phyloP scores from a whole-genome alignment of 2,329 filamentous ascomycete genomes.

The Penicillium brasilianum region DNA sequence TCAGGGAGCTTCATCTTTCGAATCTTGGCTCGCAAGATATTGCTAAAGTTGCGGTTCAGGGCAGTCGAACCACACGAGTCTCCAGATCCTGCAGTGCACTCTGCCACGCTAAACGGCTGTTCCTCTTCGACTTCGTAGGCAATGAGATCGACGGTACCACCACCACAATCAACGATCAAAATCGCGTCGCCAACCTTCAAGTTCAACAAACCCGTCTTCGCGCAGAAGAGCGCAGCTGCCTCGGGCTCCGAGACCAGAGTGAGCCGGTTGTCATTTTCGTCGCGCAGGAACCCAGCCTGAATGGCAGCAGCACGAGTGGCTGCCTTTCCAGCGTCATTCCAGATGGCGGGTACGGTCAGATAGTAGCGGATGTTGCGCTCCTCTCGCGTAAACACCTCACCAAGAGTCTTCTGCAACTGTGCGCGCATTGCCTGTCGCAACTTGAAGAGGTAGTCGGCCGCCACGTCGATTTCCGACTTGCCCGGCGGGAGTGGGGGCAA shows the following conservation, averaged over 20 bases:
- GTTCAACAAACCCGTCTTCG: constrained; percentile 93
- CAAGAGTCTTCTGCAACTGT: constrained; percentile 92
- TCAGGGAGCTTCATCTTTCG: constrained; percentile 99
- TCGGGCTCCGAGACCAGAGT: constrained; percentile 96
- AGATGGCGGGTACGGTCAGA: constrained; percentile 97
- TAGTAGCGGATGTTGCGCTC: constrained; percentile 98
- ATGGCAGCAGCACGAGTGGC: constrained; percentile 95
- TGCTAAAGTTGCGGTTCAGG: constrained; percentile 96
- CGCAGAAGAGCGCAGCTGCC: constrained; percentile 95
- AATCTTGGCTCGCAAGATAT: constrained; percentile 96
- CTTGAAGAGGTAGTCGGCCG: constrained; percentile 99
- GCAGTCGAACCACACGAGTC: constrained; percentile 99
- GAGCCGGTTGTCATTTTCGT: constrained; percentile 95
- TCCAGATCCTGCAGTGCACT: constrained; percentile 95
- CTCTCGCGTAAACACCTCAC: constrained; percentile 96
- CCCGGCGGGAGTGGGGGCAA: constrained; percentile 94
- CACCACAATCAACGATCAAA: constrained; percentile 96
- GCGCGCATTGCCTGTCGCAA: constrained; percentile 95
- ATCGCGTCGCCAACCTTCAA: constrained; percentile 99
- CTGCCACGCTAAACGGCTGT: constrained; percentile 92
- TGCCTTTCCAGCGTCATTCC: constrained; percentile 98
- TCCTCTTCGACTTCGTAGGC: constrained; percentile 99
- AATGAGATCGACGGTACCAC: constrained; percentile 97
- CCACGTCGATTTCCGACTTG: constrained; percentile 98
- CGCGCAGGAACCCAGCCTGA: constrained; percentile 92